Percentiles rank a stretch among this genome's conserved stretches.
Conservation (phyloP, 345 rosid genomes). For the Salix viminalis region DNA sequence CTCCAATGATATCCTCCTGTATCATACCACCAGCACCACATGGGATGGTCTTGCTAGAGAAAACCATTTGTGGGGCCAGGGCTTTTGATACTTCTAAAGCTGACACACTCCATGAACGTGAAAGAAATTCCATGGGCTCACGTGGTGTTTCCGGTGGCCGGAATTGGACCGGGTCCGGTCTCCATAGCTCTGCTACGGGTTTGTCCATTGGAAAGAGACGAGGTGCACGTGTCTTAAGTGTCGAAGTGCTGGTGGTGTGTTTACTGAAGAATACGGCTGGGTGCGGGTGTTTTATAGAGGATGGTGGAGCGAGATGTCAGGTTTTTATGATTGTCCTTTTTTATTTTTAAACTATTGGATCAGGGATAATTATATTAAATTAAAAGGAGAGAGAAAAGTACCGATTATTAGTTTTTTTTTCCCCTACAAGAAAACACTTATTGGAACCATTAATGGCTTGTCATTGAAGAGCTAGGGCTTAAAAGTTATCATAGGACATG, state of each 20-base stretch:
- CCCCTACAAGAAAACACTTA: too few species aligned
- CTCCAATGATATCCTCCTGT: slow-evolving; percentile 65
- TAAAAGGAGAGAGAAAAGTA: too few species aligned
- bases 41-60: slow-evolving; percentile 37
- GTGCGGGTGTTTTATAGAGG: slow-evolving; percentile 21
- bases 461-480: too few species aligned
- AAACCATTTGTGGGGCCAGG: slow-evolving; percentile 51
- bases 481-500: too few species aligned
- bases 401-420: too few species aligned
- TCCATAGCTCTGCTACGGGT: slow-evolving; percentile 50
- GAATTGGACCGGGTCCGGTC: slow-evolving; percentile 51
- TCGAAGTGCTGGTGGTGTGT: not conserved
- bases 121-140: slow-evolving; percentile 93
- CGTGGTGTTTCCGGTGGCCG: slow-evolving; percentile 83
- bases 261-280: not conserved
- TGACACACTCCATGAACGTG: slow-evolving; percentile 95
- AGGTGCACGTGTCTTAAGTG: not conserved
- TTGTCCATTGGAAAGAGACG: slow-evolving; percentile 48
- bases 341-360: not conserved
- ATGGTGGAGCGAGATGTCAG: not conserved
- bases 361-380: not conserved
- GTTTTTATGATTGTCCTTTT: not conserved
- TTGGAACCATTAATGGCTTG: too few species aligned
- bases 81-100: slow-evolving; percentile 80
- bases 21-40: slow-evolving; percentile 28